Conservation (phyloP, 1,284 basidiomycete genomes). For the Mycena sp. region DNA sequence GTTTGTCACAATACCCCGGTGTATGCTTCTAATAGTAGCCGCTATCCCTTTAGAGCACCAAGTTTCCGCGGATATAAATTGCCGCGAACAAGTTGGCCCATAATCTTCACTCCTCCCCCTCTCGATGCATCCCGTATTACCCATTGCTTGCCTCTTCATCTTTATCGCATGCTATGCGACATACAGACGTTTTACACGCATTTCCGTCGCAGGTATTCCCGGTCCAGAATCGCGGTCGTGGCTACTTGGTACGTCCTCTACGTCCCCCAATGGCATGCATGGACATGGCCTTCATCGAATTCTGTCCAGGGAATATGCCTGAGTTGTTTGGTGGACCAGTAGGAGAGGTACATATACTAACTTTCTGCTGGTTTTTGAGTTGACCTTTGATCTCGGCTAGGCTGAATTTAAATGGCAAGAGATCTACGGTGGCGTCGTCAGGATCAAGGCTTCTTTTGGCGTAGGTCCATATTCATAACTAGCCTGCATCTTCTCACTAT, state of each 20-base stretch:
- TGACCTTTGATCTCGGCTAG: conserved; percentile 33
- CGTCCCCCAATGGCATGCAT: not conserved
- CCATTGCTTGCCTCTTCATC: conserved; percentile 15
- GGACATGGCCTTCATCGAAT: not conserved
- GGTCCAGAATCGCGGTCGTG: conserved; percentile 47
- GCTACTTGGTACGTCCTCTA: conserved; percentile 38
- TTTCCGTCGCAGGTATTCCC: conserved; percentile 43
- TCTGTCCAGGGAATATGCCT: conserved; percentile 41
- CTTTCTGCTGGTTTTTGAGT: conserved; percentile 26
- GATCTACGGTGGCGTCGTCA: conserved; percentile 46
- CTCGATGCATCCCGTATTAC: conserved; percentile 21
- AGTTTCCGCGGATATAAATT: conserved; percentile 32
- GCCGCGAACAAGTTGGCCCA: conserved; percentile 17
- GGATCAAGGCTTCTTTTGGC: conserved; percentile 47
- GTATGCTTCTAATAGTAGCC: conserved; percentile 22
- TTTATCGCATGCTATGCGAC: conserved; percentile 20
- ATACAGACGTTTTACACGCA: conserved; percentile 30
- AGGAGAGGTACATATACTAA: conserved; percentile 40
- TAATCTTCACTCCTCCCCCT: conserved; percentile 17
- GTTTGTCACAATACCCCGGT: conserved; percentile 26
- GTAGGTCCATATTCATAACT: conserved; percentile 34
- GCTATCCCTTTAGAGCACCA: conserved; percentile 15
- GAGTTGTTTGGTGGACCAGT: conserved; percentile 40
- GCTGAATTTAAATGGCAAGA: conserved; percentile 50
- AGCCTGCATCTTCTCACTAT: not conserved